Evolutionary conservation across 2,329 filamentous ascomycete species (phyloP).

Genomic region (Talaromyces pinophilus): DNA sequence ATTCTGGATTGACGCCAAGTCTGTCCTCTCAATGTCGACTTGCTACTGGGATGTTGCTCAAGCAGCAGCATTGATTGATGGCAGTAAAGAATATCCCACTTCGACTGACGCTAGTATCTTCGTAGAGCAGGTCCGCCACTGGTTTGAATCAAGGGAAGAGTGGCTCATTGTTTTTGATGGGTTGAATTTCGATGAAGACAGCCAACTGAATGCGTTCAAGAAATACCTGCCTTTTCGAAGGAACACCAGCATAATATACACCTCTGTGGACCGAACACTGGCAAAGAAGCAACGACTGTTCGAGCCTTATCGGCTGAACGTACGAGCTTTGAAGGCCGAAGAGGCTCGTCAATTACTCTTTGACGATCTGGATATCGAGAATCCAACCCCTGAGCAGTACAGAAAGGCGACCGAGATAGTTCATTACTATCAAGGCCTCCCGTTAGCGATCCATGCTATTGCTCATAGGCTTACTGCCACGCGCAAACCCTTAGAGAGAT

Average conservation of each 20-base stretch:
- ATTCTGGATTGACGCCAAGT: conserved; percentile 69
- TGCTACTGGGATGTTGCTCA: conserved; percentile 68
- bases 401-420: conserved; percentile 63
- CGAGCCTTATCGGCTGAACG: conserved; percentile 60
- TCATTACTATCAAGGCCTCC: conserved; percentile 63
- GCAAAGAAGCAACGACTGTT: conserved; percentile 59
- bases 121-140: conserved; percentile 59
- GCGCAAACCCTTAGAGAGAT: conserved; percentile 62
- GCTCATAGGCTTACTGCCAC: conserved; percentile 63
- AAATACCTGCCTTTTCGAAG: conserved; percentile 65
- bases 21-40: conserved; percentile 58
- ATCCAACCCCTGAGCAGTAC: conserved; percentile 57
- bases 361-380: conserved; percentile 61
- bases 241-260: conserved; percentile 67
- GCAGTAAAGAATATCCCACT: conserved; percentile 37
- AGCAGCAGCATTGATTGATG: conserved; percentile 54
- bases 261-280: conserved; percentile 63
- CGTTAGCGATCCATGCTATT: conserved; percentile 68
- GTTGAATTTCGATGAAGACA: conserved; percentile 61
- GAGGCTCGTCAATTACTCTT: conserved; percentile 64
- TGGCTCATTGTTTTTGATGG: conserved; percentile 71
- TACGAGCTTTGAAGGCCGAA: conserved; percentile 56
- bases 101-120: conserved; percentile 50
- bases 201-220: conserved; percentile 52
- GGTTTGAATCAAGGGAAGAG: conserved; percentile 62